A percentile compares a stretch with the other conserved stretches of the same genome.
phyloP scores from a whole-genome alignment of 306 rosid genomes.

The Vachellia collinsii region DNA sequence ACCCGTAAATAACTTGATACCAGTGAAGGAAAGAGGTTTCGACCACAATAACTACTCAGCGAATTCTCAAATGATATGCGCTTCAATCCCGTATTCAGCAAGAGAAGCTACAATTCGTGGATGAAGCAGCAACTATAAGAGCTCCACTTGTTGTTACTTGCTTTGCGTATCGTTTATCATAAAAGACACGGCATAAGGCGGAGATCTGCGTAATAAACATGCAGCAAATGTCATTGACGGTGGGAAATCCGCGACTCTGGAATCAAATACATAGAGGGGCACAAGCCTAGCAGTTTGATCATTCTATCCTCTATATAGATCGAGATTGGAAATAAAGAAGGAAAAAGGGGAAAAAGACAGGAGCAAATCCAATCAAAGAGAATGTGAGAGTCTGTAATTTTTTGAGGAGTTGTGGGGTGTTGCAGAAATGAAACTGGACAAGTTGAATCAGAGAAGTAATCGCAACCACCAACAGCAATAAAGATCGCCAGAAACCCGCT shows the following conservation, averaged over 20 bases:
- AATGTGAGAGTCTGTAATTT: not conserved
- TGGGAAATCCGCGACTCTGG: not conserved
- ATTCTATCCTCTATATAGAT: constrained; percentile 5
- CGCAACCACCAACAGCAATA: constrained; percentile 38
- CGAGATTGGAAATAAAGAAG: constrained; percentile 13
- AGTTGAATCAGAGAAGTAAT: constrained; percentile 35
- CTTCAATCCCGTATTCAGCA: not conserved
- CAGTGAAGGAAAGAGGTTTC: not conserved
- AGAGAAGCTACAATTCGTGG: not conserved
- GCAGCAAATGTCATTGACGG: constrained; percentile 14
- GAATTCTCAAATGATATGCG: not conserved
- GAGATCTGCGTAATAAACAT: constrained; percentile 35
- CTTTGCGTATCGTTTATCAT: not conserved
- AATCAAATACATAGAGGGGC: not conserved
- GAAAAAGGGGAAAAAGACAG: no score
- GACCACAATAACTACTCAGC: not conserved
- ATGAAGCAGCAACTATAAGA: not conserved
- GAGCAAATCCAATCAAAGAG: constrained; percentile 1
- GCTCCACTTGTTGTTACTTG: not conserved
- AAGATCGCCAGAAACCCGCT: constrained; percentile 34
- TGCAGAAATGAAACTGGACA: constrained; percentile 12
- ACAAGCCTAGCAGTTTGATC: not conserved
- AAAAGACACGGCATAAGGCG: constrained; percentile 25
- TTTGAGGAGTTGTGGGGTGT: not conserved
- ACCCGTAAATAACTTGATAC: not conserved